Conservation (phyloP, 805 yeast species). For the Ascoidea rubescens region DNA sequence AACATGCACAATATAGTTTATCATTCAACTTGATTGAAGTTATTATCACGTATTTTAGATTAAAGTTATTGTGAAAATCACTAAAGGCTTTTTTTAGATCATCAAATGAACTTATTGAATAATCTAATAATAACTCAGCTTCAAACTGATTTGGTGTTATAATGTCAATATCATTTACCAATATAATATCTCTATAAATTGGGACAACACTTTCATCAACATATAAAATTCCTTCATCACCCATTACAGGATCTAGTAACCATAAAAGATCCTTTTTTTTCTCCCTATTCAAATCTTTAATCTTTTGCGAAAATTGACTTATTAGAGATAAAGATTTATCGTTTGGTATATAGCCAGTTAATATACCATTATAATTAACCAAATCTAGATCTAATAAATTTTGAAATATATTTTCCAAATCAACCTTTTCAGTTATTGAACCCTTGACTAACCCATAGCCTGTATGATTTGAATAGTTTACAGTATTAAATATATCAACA, state of each 20-base stretch:
- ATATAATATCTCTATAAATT: slow-evolving; percentile 33
- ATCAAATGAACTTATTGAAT: slow-evolving; percentile 25
- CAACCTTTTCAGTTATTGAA: slow-evolving; percentile 24
- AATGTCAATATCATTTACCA: slow-evolving; percentile 39
- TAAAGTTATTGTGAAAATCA: slow-evolving; percentile 31
- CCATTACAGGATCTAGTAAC: slow-evolving; percentile 70
- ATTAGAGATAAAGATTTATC: slow-evolving; percentile 27
- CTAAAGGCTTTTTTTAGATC: slow-evolving; percentile 32
- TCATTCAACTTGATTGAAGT: slow-evolving; percentile 34
- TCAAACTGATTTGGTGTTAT: slow-evolving; percentile 91
- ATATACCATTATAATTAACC: slow-evolving; percentile 26
- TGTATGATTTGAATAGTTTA: slow-evolving; percentile 83
- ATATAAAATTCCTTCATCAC: slow-evolving; percentile 60
- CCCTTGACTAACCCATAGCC: slow-evolving; percentile 60
- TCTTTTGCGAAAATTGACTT: slow-evolving; percentile 21
- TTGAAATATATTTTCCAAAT: slow-evolving; percentile 23
- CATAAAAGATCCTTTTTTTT: slow-evolving; percentile 26
- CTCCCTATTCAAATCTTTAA: slow-evolving; percentile 22
- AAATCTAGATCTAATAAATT: slow-evolving; percentile 23
- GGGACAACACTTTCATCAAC: slow-evolving; percentile 51
- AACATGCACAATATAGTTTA: slow-evolving; percentile 11
- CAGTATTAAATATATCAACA: slow-evolving; percentile 80
- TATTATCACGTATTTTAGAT: slow-evolving; percentile 48
- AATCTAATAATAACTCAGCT: slow-evolving; percentile 53
- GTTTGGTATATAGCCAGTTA: slow-evolving; percentile 62